These are phyloP conservation scores for Colletotrichum spaethianum DNA, from an alignment of 2,329 filamentous ascomycete genomes.

Conservation along the genomic window DNA sequence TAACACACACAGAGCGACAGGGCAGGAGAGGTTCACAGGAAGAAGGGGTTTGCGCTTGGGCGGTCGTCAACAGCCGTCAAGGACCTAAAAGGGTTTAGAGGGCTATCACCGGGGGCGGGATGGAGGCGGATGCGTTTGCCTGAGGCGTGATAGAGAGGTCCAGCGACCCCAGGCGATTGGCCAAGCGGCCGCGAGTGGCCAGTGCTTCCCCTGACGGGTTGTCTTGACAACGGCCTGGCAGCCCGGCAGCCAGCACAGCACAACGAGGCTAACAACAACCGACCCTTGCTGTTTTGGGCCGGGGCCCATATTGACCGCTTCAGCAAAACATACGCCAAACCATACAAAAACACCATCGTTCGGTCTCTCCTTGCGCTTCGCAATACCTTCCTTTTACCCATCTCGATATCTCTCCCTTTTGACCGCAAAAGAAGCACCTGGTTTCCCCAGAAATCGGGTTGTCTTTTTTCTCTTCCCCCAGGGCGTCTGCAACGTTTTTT, in stretches of 20 bases:
- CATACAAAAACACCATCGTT: constrained; percentile 43
- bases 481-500: constrained; percentile 6
- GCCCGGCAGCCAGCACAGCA: constrained; percentile 38
- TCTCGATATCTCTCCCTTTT: constrained; percentile 13
- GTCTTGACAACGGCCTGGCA: constrained; percentile 41
- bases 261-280: constrained; percentile 35
- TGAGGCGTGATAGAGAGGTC: constrained; percentile 25
- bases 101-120: not conserved
- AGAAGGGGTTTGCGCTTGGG: constrained; percentile 8
- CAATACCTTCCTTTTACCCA: constrained; percentile 41
- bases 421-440: constrained; percentile 6
- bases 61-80: constrained; percentile 33
- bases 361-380: constrained; percentile 27
- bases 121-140: constrained; percentile 34
- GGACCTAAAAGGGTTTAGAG: constrained; percentile 27
- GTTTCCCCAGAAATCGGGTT: not conserved
- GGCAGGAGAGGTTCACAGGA: not conserved
- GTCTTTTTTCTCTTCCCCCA: not conserved
- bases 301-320: constrained; percentile 40
- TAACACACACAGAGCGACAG: not conserved
- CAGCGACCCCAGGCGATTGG: constrained; percentile 14
- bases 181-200: constrained; percentile 24
- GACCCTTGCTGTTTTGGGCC: constrained; percentile 42
- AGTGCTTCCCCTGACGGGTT: constrained; percentile 36
- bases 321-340: constrained; percentile 40